A percentile compares a stretch with the other conserved stretches of the same genome.
These are phyloP conservation scores for Domatiomyces globalis DNA, from an alignment of 2,329 filamentous ascomycete genomes.

Conservation along the genomic window DNA sequence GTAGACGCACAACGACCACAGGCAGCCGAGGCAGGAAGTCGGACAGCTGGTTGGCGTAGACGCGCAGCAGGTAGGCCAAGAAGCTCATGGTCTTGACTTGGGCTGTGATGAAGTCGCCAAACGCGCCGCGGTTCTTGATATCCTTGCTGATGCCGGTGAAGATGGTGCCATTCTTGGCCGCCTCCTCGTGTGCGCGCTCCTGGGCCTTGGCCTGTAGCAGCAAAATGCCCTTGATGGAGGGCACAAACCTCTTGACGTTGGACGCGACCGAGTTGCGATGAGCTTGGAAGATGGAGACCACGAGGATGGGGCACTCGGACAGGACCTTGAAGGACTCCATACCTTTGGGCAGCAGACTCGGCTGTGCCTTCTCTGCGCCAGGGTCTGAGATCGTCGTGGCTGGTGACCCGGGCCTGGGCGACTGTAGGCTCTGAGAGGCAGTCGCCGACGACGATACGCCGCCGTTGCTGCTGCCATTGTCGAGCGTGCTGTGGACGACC, in stretches of 20 bases:
- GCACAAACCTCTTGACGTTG: constrained; percentile 86
- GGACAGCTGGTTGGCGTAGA: constrained; percentile 71
- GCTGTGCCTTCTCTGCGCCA: constrained; percentile 67
- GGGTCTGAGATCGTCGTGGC: constrained; percentile 65
- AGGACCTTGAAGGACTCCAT: constrained; percentile 99
- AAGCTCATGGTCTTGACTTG: constrained; percentile 99
- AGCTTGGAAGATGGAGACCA: constrained; percentile 94
- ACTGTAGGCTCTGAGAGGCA: constrained; percentile 56
- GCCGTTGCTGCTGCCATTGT: constrained; percentile 34
- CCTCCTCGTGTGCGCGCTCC: constrained; percentile 78
- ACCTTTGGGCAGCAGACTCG: constrained; percentile 68
- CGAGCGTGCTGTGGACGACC: constrained; percentile 89
- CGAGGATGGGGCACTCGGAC: constrained; percentile 94
- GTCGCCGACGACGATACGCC: constrained; percentile 36
- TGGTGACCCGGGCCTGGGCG: constrained; percentile 78
- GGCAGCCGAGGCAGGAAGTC: constrained; percentile 81
- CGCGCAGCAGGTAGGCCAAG: constrained; percentile 75
- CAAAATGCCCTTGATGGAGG: constrained; percentile 81
- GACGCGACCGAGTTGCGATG: constrained; percentile 64
- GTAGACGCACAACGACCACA: constrained; percentile 72
- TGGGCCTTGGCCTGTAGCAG: constrained; percentile 84
- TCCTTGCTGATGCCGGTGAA: constrained; percentile 88
- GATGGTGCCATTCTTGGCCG: constrained; percentile 60
- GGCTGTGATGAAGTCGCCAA: constrained; percentile 93
- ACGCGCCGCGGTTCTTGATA: constrained; percentile 85